These are phyloP conservation scores for Boletus vermiculosoides DNA, from an alignment of 768 basidiomycete species.

Conservation along the genomic window DNA sequence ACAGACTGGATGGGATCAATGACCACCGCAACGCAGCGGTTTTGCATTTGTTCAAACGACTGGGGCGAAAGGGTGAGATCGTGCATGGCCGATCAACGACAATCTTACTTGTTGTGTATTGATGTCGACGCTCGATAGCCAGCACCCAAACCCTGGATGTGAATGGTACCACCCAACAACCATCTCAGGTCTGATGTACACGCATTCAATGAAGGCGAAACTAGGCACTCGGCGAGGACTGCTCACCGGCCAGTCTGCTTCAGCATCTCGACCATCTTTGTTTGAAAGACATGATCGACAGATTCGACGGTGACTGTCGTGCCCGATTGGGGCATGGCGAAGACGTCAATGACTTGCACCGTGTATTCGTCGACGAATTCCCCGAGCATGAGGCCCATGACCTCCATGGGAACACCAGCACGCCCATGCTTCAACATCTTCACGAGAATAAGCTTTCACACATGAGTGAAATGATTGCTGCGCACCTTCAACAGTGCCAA, in stretches of 20 bases:
- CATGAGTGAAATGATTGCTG: neutral
- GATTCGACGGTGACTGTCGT: constrained; percentile 98
- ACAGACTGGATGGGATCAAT: constrained; percentile 99
- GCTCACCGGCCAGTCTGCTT: constrained; percentile 96
- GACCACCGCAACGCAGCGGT: constrained; percentile 94
- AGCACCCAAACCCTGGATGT: constrained; percentile 99
- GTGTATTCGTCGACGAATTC: constrained; percentile 99
- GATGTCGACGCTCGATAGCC: constrained; percentile 98
- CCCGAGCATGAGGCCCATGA: constrained; percentile 97
- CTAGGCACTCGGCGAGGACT: constrained; percentile 5
- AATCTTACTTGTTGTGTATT: constrained; percentile 88
- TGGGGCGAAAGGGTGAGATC: constrained; percentile 34
- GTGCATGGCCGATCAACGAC: neutral
- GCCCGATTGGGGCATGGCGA: constrained; percentile 98
- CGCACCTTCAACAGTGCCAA: constrained; percentile 92
- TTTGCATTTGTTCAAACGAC: constrained; percentile 95
- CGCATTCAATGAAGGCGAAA: constrained; percentile 3
- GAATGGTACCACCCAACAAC: constrained; percentile 99
- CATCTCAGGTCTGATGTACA: constrained; percentile 76
- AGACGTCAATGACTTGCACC: constrained; percentile 92
- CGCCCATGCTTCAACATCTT: constrained; percentile 99
- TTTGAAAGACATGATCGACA: constrained; percentile 98
- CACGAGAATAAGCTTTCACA: constrained; percentile 3
- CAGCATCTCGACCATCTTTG: constrained; percentile 97
- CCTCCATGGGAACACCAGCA: constrained; percentile 98